Evolutionary conservation across 1,139 yeast species (phyloP).

Genomic region (Wickerhamiella pararugosa): DNA sequence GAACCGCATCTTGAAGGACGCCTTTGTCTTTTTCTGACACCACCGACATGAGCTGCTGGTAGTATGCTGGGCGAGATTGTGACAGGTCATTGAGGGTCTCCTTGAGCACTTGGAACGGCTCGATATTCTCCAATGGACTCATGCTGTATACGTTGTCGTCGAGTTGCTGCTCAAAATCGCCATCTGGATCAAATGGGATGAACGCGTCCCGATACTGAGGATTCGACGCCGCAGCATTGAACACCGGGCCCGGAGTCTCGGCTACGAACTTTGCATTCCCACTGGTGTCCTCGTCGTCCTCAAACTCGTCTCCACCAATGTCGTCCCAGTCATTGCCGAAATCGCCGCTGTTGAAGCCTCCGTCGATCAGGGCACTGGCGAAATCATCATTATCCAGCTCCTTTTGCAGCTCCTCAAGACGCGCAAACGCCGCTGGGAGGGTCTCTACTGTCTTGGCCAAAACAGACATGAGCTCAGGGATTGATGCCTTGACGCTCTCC

Average conservation of each 20-base stretch:
- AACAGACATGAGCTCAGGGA: constrained; percentile 33
- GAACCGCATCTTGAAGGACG: constrained; percentile 9
- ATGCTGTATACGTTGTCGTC: constrained; percentile 72
- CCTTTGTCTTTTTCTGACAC: constrained; percentile 19
- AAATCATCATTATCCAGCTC: constrained; percentile 26
- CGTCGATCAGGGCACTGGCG: constrained; percentile 12
- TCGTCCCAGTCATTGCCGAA: constrained; percentile 30
- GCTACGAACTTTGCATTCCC: constrained; percentile 27
- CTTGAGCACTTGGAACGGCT: constrained; percentile 43
- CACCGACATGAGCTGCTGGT: constrained; percentile 18
- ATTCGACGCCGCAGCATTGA: constrained; percentile 6
- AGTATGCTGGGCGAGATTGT: constrained; percentile 19
- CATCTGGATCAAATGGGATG: not conserved
- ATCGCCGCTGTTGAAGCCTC: constrained; percentile 18
- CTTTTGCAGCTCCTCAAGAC: constrained; percentile 46
- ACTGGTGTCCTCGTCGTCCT: constrained; percentile 30
- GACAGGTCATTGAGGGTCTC: constrained; percentile 28
- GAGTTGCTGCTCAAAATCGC: constrained; percentile 40
- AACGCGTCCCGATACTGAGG: constrained; percentile 1
- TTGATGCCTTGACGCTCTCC: constrained; percentile 18
- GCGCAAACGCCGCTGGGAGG: constrained; percentile 56
- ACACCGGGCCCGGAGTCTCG: constrained; percentile 13
- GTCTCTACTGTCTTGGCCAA: constrained; percentile 38
- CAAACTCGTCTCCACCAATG: constrained; percentile 30
- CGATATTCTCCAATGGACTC: constrained; percentile 60